Percentiles rank a stretch among this genome's conserved stretches.
Conservation (phyloP, 345 rosid species). For the Cardiospermum halicacabum region DNA sequence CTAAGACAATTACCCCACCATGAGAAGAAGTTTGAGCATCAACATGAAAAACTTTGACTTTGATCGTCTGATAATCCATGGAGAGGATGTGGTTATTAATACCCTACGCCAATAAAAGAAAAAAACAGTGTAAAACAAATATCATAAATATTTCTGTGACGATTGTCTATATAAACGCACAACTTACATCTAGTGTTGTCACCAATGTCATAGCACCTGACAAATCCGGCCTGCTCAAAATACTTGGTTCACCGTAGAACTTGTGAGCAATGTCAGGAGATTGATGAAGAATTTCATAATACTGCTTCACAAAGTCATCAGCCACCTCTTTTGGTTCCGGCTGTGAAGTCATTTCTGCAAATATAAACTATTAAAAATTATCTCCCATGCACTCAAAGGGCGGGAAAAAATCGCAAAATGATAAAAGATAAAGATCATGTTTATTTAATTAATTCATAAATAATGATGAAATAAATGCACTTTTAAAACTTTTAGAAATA, state of each 20-base stretch:
- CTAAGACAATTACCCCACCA: constrained; percentile 54
- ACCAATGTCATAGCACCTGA: constrained; percentile 47
- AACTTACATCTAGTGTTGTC: constrained; percentile 50
- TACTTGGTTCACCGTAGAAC: constrained; percentile 59
- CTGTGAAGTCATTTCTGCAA: constrained; percentile 47
- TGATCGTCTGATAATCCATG: constrained; percentile 41
- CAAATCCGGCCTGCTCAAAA: constrained; percentile 40
- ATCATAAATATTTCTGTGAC: too few species aligned
- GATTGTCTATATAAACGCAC: neutral
- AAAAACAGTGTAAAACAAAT: too few species aligned
- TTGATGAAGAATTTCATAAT: constrained; percentile 41
- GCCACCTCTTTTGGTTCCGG: constrained; percentile 45
- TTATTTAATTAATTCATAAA: neutral
- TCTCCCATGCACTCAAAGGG: neutral
- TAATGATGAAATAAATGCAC: neutral
- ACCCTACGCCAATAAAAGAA: constrained; percentile 34
- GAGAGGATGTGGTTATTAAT: constrained; percentile 68
- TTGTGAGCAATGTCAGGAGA: constrained; percentile 37
- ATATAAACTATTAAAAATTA: neutral
- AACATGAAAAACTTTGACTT: constrained; percentile 46
- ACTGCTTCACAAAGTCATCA: constrained; percentile 52
- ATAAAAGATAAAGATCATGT: neutral
- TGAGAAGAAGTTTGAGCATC: constrained; percentile 57
- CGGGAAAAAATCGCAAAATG: neutral
- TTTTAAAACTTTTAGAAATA: neutral